These are phyloP conservation scores for Mycosphaerelloides madeirae DNA, from an alignment of 2,329 filamentous ascomycete genomes.

Conservation along the genomic window DNA sequence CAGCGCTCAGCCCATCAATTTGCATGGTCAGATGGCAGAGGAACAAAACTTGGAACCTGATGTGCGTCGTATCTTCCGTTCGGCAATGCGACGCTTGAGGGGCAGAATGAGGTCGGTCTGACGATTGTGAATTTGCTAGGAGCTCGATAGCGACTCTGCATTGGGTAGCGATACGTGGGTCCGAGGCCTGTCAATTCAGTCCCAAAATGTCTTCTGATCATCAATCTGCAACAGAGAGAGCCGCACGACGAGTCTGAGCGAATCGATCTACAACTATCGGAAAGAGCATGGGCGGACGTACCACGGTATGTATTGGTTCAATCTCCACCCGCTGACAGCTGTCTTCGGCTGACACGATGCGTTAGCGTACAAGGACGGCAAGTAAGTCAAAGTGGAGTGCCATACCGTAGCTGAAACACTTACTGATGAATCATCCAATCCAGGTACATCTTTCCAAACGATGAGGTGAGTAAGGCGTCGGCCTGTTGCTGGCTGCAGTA, in stretches of 20 bases:
- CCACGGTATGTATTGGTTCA: conserved; percentile 25
- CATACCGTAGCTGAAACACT: too few relatives aligned
- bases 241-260: conserved; percentile 31
- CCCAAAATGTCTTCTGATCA: too few relatives aligned
- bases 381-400: conserved; percentile 15
- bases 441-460: conserved; percentile 37
- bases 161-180: conserved; percentile 34
- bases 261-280: conserved; percentile 36
- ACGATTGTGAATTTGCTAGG: conserved; percentile 18
- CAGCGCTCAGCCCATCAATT: conserved; percentile 2
- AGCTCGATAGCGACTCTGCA: conserved; percentile 32
- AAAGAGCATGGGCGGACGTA: conserved; percentile 36
- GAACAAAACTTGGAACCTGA: conserved; percentile 35
- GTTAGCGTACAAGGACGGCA: conserved; percentile 36
- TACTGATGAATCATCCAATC: too few relatives aligned
- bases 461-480: conserved; percentile 27
- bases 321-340: not conserved
- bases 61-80: conserved; percentile 23
- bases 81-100: not conserved
- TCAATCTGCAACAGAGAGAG: conserved; percentile 25
- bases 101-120: conserved; percentile 1
- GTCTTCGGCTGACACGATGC: conserved; percentile 1
- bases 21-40: conserved; percentile 26
- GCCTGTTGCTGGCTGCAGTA: not conserved
- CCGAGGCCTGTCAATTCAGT: not conserved